Percentiles rank a stretch among this genome's conserved stretches.
These are phyloP conservation scores for Arxiozyma slooffiae DNA, from an alignment of 1,139 yeast species.

Conservation along the genomic window DNA sequence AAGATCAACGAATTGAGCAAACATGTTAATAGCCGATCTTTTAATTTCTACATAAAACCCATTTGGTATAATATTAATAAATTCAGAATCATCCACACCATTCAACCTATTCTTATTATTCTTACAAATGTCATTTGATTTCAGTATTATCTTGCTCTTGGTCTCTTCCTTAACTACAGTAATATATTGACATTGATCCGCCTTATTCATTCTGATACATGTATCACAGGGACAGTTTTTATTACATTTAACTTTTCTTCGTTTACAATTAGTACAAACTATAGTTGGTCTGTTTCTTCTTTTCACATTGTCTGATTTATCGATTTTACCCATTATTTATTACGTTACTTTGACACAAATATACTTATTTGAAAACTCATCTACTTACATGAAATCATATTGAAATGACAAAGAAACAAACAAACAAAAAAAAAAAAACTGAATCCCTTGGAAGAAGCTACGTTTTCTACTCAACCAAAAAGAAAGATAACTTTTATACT, in stretches of 20 bases:
- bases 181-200: conserved; percentile 20
- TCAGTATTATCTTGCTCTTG: not conserved
- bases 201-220: conserved; percentile 23
- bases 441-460: not conserved
- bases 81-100: conserved; percentile 1
- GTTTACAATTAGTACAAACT: conserved; percentile 31
- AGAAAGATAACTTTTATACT: too few relatives aligned
- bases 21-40: conserved; percentile 23
- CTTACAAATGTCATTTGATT: not conserved
- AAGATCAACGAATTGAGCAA: conserved; percentile 19
- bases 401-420: not conserved
- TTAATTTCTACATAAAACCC: conserved; percentile 21
- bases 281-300: conserved; percentile 25
- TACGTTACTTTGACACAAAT: not conserved
- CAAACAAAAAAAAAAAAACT: too few relatives aligned
- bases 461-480: not conserved
- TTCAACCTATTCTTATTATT: not conserved
- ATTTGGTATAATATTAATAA: conserved; percentile 21
- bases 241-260: conserved; percentile 33
- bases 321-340: conserved; percentile 1
- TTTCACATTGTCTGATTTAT: conserved; percentile 5
- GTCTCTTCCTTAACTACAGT: not conserved
- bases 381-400: not conserved
- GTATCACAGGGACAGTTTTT: conserved; percentile 29
- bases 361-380: not conserved